Evolutionary conservation across 352 stramenopile genomes (phyloP).

Genomic region (Globisporangium paddicum): DNA sequence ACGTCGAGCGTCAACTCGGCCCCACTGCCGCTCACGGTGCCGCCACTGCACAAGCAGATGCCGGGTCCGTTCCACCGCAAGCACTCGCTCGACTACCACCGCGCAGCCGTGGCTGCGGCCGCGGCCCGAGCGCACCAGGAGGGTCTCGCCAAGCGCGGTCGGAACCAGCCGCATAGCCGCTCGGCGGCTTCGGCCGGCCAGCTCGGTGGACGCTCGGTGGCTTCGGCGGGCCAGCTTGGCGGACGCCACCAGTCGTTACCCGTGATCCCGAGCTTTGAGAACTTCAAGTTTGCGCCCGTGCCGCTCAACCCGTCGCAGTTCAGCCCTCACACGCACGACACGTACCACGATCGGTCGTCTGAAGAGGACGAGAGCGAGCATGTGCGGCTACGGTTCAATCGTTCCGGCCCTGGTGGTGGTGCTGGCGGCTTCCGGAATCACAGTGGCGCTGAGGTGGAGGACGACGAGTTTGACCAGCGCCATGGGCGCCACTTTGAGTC

Average conservation of each 20-base stretch:
- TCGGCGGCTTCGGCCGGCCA: not conserved
- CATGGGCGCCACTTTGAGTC: constrained; percentile 29
- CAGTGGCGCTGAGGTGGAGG: constrained; percentile 10
- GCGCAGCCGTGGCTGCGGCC: constrained; percentile 10
- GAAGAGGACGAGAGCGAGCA: constrained; percentile 23
- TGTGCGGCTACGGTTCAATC: constrained; percentile 16
- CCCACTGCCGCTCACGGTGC: constrained; percentile 15
- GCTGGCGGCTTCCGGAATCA: not conserved
- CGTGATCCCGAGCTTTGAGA: constrained; percentile 47
- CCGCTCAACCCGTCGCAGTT: constrained; percentile 4
- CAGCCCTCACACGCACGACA: constrained; percentile 14
- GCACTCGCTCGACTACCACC: constrained; percentile 33
- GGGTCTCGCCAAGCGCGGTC: constrained; percentile 5
- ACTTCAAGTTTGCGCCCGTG: constrained; percentile 15
- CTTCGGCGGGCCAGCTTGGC: not conserved
- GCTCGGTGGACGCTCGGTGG: constrained; percentile 18
- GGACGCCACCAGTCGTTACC: constrained; percentile 52
- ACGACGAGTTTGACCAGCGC: not conserved
- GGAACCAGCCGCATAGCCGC: constrained; percentile 10
- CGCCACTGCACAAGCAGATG: constrained; percentile 19
- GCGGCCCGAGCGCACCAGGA: constrained; percentile 21
- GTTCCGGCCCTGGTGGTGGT: not conserved
- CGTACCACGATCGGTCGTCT: constrained; percentile 15
- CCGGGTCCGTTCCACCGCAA: constrained; percentile 25
- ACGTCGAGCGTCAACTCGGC: constrained; percentile 29